Evolutionary conservation across 2,329 filamentous ascomycete genomes (phyloP), one percentile per base, ranked within the genome.

Genomic region (Calcarisporium arbuscula): DNA sequence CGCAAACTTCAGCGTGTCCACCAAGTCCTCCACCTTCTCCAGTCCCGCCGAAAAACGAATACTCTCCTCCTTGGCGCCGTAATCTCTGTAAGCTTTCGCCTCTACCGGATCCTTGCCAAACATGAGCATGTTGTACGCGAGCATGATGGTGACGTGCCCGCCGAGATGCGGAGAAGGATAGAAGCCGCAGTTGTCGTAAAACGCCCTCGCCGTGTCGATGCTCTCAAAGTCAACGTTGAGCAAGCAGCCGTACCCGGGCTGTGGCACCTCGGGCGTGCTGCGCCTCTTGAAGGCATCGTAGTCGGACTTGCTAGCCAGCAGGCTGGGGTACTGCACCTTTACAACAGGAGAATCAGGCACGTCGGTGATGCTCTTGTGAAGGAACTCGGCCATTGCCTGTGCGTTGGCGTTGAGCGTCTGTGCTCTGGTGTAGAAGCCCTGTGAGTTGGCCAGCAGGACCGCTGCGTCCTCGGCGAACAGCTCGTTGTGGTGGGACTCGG

Each of bases 211-310:
- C 0, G 54, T 39, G 5, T 56, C 56, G 1, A 65, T 39, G n/a
- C 46, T 56, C 9, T 57, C 52, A 30, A 79, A 69, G 28, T 75
- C 67, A 19, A 77, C 53, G 8, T 56, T 68, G 11, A 78, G 49
- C 2, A 78, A 63, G 43, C 69, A 75, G 3, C 74, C 74, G 45
- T 74, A 72, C 0, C 73, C 73, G 0, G 72, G 69, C 1, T 49
- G 45, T 5, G 56, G 60, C 36, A 75, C 65, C 2, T 72, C 70
- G 1, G 53, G 28, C 0, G 68, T 59, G 6, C 56, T 34, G 5
- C 37, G 53, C 4, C 65, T 57, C 44, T 61, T 48, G 41, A 62
- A 51, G 3, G 52, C 53, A 3, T 62, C 56, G 31, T 53, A 58
- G 35, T 59, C 40, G 26, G 44, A 18, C 37, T 49, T 56, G 37